Percentiles rank a stretch among this genome's conserved stretches.
Evolutionary conservation across 345 rosid genomes (phyloP).

Genomic region (Pseudoturritis turrita): DNA sequence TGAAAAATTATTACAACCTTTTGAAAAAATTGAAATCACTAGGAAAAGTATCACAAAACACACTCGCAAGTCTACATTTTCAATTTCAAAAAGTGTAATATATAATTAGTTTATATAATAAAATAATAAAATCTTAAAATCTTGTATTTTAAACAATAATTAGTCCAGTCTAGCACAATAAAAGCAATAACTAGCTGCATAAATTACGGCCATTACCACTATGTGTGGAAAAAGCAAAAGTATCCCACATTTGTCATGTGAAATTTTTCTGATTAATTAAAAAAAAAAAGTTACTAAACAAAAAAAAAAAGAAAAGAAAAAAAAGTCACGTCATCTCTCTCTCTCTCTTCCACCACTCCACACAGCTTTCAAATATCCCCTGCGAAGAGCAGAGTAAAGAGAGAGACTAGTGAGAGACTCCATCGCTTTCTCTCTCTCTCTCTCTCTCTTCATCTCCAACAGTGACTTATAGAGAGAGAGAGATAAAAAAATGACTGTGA

Average conservation of each 20-base stretch:
- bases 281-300: background rate
- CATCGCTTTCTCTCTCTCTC: slow-evolving; percentile 28
- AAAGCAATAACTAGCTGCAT: slow-evolving; percentile 37
- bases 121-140: too few species aligned
- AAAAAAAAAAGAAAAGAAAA: background rate
- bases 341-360: slow-evolving; percentile 24
- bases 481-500: background rate
- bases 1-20: too few species aligned
- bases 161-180: slow-evolving; percentile 10
- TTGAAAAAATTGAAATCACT: too few species aligned
- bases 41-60: too few species aligned
- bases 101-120: too few species aligned
- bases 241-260: slow-evolving; percentile 13
- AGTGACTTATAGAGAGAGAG: background rate
- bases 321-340: slow-evolving; percentile 19
- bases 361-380: slow-evolving; percentile 29
- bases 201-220: slow-evolving; percentile 25
- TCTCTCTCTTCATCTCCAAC: slow-evolving; percentile 5
- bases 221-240: slow-evolving; percentile 10
- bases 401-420: slow-evolving; percentile 29
- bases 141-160: slow-evolving; percentile 4
- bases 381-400: slow-evolving; percentile 15
- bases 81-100: too few species aligned
- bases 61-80: too few species aligned
- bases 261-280: background rate